Conservation (phyloP, 108 stramenopile genomes). For the Cafeteria roenbergensis region DNA sequence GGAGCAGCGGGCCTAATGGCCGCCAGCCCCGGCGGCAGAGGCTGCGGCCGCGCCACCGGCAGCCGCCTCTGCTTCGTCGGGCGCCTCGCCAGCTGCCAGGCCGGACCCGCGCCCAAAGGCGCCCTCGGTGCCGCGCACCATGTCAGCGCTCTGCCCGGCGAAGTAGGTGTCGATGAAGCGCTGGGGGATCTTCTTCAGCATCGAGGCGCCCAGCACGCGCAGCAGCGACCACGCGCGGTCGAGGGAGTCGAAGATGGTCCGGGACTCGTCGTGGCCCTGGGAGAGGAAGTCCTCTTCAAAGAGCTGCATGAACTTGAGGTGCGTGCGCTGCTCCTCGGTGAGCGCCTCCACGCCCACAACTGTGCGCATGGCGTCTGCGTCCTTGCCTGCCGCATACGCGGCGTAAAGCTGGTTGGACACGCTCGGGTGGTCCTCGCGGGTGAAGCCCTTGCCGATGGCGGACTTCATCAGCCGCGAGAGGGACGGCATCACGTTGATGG, state of each 20-base stretch:
- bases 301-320: conserved; percentile 91
- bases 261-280: conserved; percentile 93
- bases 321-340: conserved; percentile 95
- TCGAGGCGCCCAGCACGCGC: conserved; percentile 91
- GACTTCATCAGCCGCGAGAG: conserved; percentile 98
- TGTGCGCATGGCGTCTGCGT: conserved; percentile 99
- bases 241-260: conserved; percentile 92
- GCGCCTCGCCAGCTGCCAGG: too few species aligned
- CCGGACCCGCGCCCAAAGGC: too few species aligned
- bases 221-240: conserved; percentile 97
- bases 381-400: conserved; percentile 98
- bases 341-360: conserved; percentile 99
- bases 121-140: too few species aligned
- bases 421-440: conserved; percentile 84
- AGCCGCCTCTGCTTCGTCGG: too few species aligned
- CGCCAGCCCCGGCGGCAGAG: too few species aligned
- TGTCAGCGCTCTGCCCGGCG: conserved; percentile 56
- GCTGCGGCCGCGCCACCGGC: too few species aligned
- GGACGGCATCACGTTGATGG: conserved; percentile 97
- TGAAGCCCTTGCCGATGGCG: conserved; percentile 99
- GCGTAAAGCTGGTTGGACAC: conserved; percentile 99
- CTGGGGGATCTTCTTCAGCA: conserved; percentile 99
- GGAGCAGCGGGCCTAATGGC: too few species aligned
- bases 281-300: conserved; percentile 94
- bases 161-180: conserved; percentile 84